phyloP scores from a whole-genome alignment of 768 basidiomycete species.

The Galerina marginata region DNA sequence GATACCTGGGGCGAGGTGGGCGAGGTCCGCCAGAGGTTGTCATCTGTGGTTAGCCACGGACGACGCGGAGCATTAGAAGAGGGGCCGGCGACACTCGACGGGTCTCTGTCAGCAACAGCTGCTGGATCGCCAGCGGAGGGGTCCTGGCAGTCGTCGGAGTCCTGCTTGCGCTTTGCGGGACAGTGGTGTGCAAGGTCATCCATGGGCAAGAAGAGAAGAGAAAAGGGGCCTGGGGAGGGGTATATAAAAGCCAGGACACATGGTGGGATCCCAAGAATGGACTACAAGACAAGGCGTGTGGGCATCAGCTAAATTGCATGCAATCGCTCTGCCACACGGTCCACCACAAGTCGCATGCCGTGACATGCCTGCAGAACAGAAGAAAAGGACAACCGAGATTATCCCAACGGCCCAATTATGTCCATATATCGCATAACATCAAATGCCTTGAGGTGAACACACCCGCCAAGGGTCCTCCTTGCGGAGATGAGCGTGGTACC shows the following conservation, averaged over 20 bases:
- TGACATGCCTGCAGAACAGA: conserved; percentile 33
- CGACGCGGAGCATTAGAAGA: conserved; percentile 44
- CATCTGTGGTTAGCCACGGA: conserved; percentile 36
- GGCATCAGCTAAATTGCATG: conserved; percentile 27
- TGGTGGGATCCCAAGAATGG: conserved; percentile 38
- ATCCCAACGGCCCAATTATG: conserved; percentile 7
- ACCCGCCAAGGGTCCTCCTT: conserved; percentile 5
- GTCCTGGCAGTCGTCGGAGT: conserved; percentile 49
- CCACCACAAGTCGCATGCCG: neutral
- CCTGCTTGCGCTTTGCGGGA: conserved; percentile 71
- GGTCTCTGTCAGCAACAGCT: conserved; percentile 38
- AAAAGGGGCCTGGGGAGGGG: conserved; percentile 26
- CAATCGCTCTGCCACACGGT: conserved; percentile 17
- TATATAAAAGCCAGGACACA: conserved; percentile 50
- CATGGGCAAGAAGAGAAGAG: conserved; percentile 48
- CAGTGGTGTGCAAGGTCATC: conserved; percentile 64
- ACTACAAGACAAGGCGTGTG: conserved; percentile 38
- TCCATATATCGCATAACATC: neutral
- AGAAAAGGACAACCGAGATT: conserved; percentile 16
- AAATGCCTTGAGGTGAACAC: neutral
- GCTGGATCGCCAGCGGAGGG: conserved; percentile 31
- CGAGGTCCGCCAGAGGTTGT: conserved; percentile 29
- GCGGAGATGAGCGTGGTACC: conserved; percentile 44
- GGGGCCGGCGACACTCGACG: conserved; percentile 19
- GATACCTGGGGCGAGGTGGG: conserved; percentile 37